phyloP scores from a whole-genome alignment of 2,329 filamentous ascomycete species.

The Fusarium decemcellulare region DNA sequence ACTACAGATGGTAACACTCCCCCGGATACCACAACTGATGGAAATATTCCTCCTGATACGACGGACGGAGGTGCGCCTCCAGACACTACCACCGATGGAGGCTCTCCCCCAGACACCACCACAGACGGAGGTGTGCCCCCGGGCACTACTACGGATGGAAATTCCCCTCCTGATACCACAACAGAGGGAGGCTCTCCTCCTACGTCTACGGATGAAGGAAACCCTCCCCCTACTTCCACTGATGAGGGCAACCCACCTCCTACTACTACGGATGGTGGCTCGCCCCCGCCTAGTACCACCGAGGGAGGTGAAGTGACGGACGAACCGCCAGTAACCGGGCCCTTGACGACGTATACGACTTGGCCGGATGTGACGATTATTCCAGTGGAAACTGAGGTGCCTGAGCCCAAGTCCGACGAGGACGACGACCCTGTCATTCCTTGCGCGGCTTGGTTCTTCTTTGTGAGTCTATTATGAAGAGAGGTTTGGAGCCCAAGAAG shows the following conservation, averaged over 20 bases:
- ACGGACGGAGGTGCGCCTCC: too few species aligned
- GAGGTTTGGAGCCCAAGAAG: not conserved
- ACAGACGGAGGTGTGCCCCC: too few species aligned
- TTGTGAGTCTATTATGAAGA: slow-evolving; percentile 10
- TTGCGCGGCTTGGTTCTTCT: slow-evolving; percentile 24
- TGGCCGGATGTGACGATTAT: slow-evolving; percentile 20
- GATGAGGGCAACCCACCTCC: not conserved
- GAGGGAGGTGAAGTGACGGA: not conserved
- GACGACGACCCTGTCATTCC: slow-evolving; percentile 13
- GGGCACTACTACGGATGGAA: not conserved
- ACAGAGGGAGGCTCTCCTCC: not conserved
- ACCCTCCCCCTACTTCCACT: not conserved
- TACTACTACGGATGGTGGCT: not conserved
- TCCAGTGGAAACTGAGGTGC: slow-evolving; percentile 8
- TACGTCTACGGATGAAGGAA: not conserved
- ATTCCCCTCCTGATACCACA: not conserved
- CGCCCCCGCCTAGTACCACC: not conserved
- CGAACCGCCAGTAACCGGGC: not conserved
- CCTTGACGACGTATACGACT: slow-evolving; percentile 16
- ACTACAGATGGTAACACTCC: not conserved
- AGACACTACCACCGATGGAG: not conserved
- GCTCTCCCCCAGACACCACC: too few species aligned
- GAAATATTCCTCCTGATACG: too few species aligned
- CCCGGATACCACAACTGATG: too few species aligned
- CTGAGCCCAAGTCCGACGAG: slow-evolving; percentile 5